Base-by-base conservation (phyloP, 805 yeast species). In the Zygoascus ofunaensis region DNA sequence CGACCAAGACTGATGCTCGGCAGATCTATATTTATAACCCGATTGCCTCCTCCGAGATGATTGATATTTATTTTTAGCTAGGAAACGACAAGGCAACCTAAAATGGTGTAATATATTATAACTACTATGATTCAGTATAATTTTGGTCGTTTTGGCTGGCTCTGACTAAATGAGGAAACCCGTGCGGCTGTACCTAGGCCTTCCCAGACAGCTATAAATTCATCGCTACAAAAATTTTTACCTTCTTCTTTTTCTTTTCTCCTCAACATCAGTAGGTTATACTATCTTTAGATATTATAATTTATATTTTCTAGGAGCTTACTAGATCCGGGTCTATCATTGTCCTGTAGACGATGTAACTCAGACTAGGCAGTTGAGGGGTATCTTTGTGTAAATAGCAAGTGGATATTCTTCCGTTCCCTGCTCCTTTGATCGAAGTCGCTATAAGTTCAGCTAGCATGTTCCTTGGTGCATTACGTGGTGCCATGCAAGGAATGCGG, bases 401-500 rank as follows among this genome's bases (percentile, higher is more conserved):
- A 30, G 54, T 53, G 63, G 59, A 57, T 44, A 51, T 49, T 52
- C 58, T 50, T 61, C 65, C 65, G 65, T 61, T 61, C 64, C 65
- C 62, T 54, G 63, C 64, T 58, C 62, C 65, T 58, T 49, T 54
- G 65, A 61, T 24, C 32, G 49, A 60, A 39, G 49, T 54, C 60
- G 52, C 53, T 55, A 52, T 52, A 56, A 44, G 46, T 50, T 44
- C 52, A 47, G 65, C 60, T 43, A 46, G 55, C 30, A 26, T 41
- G 38, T 44, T 54, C 54, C 50, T 50, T 34, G 24, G 39, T 41
- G 43, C 38, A 24, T 45, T 34, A 22, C 34, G 10, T 39, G 23
- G 42, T 37, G 35, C 43, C 17, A 38, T 42, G 18, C 36, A 37
- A 34, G 34, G 46, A 37, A 55, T 50, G 54, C 54, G 62, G 55